Evolutionary conservation across 352 stramenopile species (phyloP).

Genomic region (Pythium phragmiticola): DNA sequence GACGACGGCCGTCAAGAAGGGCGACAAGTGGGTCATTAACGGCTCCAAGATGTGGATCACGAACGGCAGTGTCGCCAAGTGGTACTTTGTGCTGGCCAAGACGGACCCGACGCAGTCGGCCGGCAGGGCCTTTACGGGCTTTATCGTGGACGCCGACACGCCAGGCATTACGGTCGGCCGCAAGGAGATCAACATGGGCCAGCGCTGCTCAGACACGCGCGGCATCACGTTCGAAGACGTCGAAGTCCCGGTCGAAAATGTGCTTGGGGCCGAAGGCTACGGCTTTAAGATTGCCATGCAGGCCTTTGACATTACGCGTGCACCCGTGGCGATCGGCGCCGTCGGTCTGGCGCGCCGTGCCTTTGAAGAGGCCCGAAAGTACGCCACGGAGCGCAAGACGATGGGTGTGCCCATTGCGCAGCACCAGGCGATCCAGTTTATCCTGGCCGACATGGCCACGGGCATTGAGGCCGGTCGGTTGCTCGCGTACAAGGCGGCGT

Average conservation of each 20-base stretch:
- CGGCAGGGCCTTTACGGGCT: conserved; percentile 86
- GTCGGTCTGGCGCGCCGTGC: conserved; percentile 84
- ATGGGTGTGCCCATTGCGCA: conserved; percentile 85
- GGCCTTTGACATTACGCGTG: conserved; percentile 90
- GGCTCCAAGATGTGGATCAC: conserved; percentile 95
- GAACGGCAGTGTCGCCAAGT: conserved; percentile 90
- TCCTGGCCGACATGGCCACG: conserved; percentile 90
- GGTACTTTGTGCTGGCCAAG: conserved; percentile 91
- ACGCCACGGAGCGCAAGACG: conserved; percentile 84
- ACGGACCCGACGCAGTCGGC: conserved; percentile 73
- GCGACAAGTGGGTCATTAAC: conserved; percentile 93
- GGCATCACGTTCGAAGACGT: conserved; percentile 92
- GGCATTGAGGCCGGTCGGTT: conserved; percentile 82
- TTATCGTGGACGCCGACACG: conserved; percentile 87
- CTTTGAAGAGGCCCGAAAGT: conserved; percentile 89
- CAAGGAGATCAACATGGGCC: conserved; percentile 92
- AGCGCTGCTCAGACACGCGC: conserved; percentile 89
- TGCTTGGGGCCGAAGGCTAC: conserved; percentile 82
- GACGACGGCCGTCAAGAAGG: conserved; percentile 91
- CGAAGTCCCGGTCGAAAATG: conserved; percentile 84
- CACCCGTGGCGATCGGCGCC: conserved; percentile 83
- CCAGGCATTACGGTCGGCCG: conserved; percentile 84
- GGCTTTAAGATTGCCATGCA: conserved; percentile 94
- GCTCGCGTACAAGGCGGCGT: conserved; percentile 88
- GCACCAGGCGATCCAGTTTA: conserved; percentile 89